A percentile compares a stretch with the other conserved stretches of the same genome.
Evolutionary conservation across 2,329 filamentous ascomycete species (phyloP).

Genomic region (Fusarium phyllophilum): DNA sequence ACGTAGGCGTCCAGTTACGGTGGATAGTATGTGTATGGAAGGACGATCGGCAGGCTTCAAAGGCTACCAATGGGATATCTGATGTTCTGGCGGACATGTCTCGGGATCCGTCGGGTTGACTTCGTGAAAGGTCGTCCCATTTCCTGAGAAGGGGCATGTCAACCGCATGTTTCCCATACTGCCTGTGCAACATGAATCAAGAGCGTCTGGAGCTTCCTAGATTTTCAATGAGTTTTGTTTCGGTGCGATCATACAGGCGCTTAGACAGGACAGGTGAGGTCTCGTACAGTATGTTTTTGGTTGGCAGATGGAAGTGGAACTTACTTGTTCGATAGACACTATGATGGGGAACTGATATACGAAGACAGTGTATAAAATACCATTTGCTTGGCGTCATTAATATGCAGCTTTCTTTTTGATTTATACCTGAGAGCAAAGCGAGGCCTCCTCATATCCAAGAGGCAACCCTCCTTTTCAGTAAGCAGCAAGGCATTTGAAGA

Average conservation of each 20-base stretch:
- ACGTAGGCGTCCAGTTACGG: not conserved
- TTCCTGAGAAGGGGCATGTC: not conserved
- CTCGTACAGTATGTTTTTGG: not conserved
- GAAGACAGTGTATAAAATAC: no score
- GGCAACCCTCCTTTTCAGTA: not conserved
- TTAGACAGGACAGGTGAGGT: not conserved
- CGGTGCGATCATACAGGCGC: not conserved
- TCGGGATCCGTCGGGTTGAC: not conserved
- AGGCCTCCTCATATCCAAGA: not conserved
- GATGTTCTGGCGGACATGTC: not conserved
- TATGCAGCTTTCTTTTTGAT: not conserved
- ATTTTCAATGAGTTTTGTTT: not conserved
- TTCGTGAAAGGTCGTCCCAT: slow-evolving; percentile 4
- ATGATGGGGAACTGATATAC: not conserved
- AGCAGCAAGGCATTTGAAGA: not conserved
- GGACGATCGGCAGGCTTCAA: not conserved
- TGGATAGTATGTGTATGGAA: not conserved
- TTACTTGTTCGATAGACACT: not conserved
- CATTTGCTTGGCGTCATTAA: not conserved
- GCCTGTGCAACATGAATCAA: not conserved
- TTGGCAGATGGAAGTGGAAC: not conserved
- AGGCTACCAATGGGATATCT: not conserved
- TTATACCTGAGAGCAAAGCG: not conserved
- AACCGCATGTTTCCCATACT: not conserved
- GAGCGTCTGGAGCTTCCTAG: not conserved